Conservation (phyloP, 2,329 filamentous ascomycete genomes). For the Sporothrix brasiliensis region DNA sequence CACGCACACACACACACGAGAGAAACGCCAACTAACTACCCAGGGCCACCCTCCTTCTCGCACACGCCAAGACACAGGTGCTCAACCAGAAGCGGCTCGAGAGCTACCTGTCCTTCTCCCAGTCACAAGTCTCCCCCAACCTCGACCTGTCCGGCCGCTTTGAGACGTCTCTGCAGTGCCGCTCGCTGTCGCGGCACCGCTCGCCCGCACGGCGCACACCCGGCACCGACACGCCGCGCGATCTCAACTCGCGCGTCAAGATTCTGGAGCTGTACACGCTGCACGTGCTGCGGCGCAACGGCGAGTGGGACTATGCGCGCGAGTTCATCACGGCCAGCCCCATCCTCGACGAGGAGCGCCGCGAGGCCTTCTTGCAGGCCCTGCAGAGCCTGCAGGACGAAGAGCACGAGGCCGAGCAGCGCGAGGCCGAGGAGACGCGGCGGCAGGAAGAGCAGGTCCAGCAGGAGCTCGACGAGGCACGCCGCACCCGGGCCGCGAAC, state of each 20-base stretch:
- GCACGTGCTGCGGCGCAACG: constrained; percentile 89
- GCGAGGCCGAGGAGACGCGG: constrained; percentile 61
- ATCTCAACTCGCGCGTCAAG: constrained; percentile 82
- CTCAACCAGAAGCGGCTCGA: constrained; percentile 88
- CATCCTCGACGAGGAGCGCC: constrained; percentile 86
- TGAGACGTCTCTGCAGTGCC: constrained; percentile 45
- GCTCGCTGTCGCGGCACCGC: constrained; percentile 38
- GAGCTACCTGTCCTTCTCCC: constrained; percentile 83
- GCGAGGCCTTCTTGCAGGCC: constrained; percentile 85
- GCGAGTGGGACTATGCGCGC: constrained; percentile 92
- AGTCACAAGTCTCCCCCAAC: constrained; percentile 67
- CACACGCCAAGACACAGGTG: constrained; percentile 81
- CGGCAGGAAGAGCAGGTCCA: constrained; percentile 61
- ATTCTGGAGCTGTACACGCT: constrained; percentile 94
- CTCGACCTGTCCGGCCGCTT: constrained; percentile 72
- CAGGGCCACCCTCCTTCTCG: constrained; percentile 85
- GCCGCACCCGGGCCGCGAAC: constrained; percentile 59
- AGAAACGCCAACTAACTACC: constrained; percentile 36
- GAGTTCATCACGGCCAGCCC: constrained; percentile 88
- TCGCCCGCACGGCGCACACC: constrained; percentile 48
- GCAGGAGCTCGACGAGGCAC: constrained; percentile 60
- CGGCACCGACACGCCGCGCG: constrained; percentile 79
- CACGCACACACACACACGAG: not conserved
- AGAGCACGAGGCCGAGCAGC: constrained; percentile 70
- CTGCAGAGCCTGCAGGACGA: constrained; percentile 83